Percentiles rank a stretch among this genome's conserved stretches.
phyloP scores from a whole-genome alignment of 345 rosid species.

The Citrus cavaleriei region DNA sequence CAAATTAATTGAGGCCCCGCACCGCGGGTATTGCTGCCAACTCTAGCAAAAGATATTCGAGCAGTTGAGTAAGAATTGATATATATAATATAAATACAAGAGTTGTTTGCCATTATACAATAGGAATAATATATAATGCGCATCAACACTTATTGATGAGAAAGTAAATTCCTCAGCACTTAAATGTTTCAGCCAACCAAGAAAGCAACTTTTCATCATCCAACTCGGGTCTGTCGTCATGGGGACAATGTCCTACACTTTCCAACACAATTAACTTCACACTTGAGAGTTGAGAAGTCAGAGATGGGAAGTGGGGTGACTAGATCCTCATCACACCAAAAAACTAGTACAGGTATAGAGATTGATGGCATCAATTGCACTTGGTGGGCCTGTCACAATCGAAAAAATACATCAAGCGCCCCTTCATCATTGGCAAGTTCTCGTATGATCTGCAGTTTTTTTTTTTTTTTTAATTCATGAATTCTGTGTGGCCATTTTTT shows the following conservation, averaged over 20 bases:
- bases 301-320: constrained; percentile 32
- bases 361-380: constrained; percentile 53
- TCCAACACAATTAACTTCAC: too few relatives aligned
- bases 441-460: constrained; percentile 50
- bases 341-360: constrained; percentile 46
- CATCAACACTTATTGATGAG: background rate
- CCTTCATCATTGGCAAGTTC: constrained; percentile 38
- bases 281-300: constrained; percentile 1
- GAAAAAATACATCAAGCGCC: constrained; percentile 87
- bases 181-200: constrained; percentile 44
- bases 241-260: constrained; percentile 81
- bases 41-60: too few relatives aligned
- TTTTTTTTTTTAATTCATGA: too few relatives aligned
- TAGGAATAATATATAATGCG: too few relatives aligned
- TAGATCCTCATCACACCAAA: constrained; percentile 79
- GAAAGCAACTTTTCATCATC: constrained; percentile 78
- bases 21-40: too few relatives aligned
- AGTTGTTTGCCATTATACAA: too few relatives aligned
- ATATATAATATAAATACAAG: too few relatives aligned
- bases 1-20: too few relatives aligned
- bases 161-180: background rate
- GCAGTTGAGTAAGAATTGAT: too few relatives aligned
- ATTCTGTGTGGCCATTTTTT: background rate
- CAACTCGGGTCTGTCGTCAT: constrained; percentile 79
- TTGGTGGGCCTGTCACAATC: constrained; percentile 67